Base-by-base conservation (phyloP, 768 basidiomycete genomes). In the Tubosaeta brunneosetosa region DNA sequence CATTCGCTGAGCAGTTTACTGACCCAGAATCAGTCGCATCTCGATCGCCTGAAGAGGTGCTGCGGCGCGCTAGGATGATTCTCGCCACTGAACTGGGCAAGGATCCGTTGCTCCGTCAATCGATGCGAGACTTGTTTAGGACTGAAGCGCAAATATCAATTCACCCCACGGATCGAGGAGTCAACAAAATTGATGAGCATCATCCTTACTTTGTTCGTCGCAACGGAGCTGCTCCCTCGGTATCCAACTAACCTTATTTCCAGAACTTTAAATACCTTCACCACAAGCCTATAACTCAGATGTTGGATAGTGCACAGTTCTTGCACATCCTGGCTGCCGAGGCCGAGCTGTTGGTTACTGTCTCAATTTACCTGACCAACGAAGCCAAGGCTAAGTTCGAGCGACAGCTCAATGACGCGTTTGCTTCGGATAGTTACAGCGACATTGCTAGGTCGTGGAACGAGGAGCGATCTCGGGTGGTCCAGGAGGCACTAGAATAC, bases 191-290 rank as follows among this genome's bases (percentile, higher is more conserved):
- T 37, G 83, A 85, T 53, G 85, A 89, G 57, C 78, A 82, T 51
- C 82, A 88, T 68, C 78, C 77, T 4, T 87, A 84, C 66, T 88
- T 77, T 56, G 88, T 88, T 66, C 51, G 87, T 75, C 27, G 14
- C 41, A 27, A 12, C 27, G 12, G 44, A 25, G 44, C 48, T 12
- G 1, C 44, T 38, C 31, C 26, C 49, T 36, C 47, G 25, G 10
- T 26, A 27, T 41, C 26, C 6, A 40, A 17, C 53, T 58, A 32
- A 44, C 17, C 6, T 40, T 44, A 34, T 32, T 44, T 38, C 38
- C 33, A 99, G 95, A 85, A 83, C 61, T 98, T 98, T 81, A 98
- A 98, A 76, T 98, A 97, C 71, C 78, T 97, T 27, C 73, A 78
- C 26, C 78, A 86, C 55, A 98, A 97, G 63, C 83, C 82, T 25